These are phyloP conservation scores for Chalaropsis ovoidea DNA, from an alignment of 2,329 filamentous ascomycete genomes.

Conservation along the genomic window DNA sequence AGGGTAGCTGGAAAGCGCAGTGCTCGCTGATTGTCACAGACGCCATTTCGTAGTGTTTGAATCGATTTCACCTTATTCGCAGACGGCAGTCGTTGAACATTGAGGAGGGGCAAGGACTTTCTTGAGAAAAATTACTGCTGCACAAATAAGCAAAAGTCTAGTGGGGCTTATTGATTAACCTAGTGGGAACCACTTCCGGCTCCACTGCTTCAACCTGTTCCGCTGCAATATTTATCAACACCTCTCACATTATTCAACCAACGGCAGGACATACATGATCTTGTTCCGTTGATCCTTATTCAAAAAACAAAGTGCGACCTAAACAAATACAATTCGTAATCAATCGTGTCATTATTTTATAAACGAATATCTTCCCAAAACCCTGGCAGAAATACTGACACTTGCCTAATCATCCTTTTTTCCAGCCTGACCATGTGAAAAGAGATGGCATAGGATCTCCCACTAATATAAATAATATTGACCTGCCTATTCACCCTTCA, in stretches of 20 bases:
- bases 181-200: neutral
- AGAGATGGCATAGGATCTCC: neutral
- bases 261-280: too few relatives aligned
- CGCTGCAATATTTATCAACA: neutral
- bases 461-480: neutral
- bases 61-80: neutral
- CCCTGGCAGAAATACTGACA: too few relatives aligned
- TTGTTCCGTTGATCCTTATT: too few relatives aligned
- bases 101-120: neutral
- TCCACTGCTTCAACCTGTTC: neutral
- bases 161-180: constrained; percentile 12
- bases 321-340: too few relatives aligned
- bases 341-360: too few relatives aligned
- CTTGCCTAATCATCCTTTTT: too few relatives aligned
- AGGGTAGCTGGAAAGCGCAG: constrained; percentile 64
- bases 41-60: constrained; percentile 45
- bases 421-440: too few relatives aligned
- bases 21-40: constrained; percentile 50
- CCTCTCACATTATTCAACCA: neutral
- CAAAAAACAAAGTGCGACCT: too few relatives aligned
- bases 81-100: neutral
- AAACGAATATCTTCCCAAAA: too few relatives aligned
- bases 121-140: constrained; percentile 3
- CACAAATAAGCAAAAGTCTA: neutral
- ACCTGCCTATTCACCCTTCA: constrained; percentile 58